Percentiles rank a stretch among this genome's conserved stretches.
Evolutionary conservation across 495 filamentous ascomycete species (phyloP).

Genomic region (Aspergillus panamensis): DNA sequence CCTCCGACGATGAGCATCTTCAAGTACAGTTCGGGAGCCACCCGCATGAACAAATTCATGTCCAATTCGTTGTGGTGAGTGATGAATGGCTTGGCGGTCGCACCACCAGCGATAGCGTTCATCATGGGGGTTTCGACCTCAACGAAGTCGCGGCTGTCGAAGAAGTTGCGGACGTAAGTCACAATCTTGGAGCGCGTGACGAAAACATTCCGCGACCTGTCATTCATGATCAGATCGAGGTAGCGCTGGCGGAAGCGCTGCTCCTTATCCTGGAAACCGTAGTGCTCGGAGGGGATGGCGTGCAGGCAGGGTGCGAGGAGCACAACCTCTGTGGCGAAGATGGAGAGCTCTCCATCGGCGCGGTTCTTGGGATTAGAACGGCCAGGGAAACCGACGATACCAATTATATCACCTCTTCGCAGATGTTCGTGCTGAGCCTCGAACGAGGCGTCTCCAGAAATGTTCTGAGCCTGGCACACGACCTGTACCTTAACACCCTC

Average conservation of each 20-base stretch:
- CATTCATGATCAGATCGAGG: constrained; percentile 95
- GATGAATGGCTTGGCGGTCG: constrained; percentile 91
- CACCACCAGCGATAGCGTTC: constrained; percentile 91
- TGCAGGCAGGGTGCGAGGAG: constrained; percentile 90
- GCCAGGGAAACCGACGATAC: constrained; percentile 83
- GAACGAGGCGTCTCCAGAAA: constrained; percentile 60
- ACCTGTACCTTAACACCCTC: constrained; percentile 85
- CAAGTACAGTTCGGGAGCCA: constrained; percentile 92
- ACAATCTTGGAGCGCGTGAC: constrained; percentile 80
- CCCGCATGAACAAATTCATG: constrained; percentile 89
- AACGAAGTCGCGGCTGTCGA: constrained; percentile 79
- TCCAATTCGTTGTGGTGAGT: constrained; percentile 94
- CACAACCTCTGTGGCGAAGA: constrained; percentile 83
- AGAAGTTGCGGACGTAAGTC: constrained; percentile 77
- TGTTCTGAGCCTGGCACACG: constrained; percentile 80
- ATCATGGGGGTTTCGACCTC: constrained; percentile 99
- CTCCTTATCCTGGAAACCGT: constrained; percentile 92
- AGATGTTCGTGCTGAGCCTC: constrained; percentile 86
- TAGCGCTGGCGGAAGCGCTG: constrained; percentile 87
- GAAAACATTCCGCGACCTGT: constrained; percentile 73
- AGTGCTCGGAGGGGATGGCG: constrained; percentile 87
- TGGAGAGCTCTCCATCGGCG: constrained; percentile 82
- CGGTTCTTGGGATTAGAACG: constrained; percentile 86
- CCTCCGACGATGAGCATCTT: constrained; percentile 96
- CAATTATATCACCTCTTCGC: constrained; percentile 86